Percentiles rank a stretch among this genome's conserved stretches.
Evolutionary conservation across 192 early-diverging fungal genomes (phyloP).

Genomic region (Funneliformis geosporum): DNA sequence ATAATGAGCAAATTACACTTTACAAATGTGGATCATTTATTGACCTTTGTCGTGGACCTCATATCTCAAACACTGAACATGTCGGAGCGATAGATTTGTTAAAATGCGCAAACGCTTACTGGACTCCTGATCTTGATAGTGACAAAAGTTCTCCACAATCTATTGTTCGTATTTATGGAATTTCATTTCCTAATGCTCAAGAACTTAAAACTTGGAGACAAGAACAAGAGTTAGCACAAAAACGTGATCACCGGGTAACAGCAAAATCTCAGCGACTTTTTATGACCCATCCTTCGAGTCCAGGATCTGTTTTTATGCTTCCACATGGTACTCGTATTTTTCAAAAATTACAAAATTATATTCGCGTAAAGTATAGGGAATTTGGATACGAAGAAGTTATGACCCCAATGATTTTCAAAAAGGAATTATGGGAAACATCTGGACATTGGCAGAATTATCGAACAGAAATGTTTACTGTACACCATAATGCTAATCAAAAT

Average conservation of each 20-base stretch:
- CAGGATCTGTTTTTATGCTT: constrained; percentile 75
- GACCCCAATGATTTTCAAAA: constrained; percentile 91
- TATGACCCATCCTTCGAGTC: constrained; percentile 67
- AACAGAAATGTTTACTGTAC: constrained; percentile 84
- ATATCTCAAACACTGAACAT: constrained; percentile 67
- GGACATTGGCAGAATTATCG: constrained; percentile 98
- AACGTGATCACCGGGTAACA: constrained; percentile 69
- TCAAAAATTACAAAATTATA: constrained; percentile 69
- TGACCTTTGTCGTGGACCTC: constrained; percentile 79
- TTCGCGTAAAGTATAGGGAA: constrained; percentile 72
- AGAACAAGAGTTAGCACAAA: constrained; percentile 53
- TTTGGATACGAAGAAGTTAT: constrained; percentile 88
- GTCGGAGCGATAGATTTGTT: constrained; percentile 57
- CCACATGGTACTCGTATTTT: constrained; percentile 83
- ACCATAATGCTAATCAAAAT: constrained; percentile 29
- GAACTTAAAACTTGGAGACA: constrained; percentile 35
- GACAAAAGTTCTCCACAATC: constrained; percentile 53
- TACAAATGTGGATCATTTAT: constrained; percentile 73
- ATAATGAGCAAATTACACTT: constrained; percentile 53
- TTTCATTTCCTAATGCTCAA: constrained; percentile 60
- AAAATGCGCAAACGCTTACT: constrained; percentile 64
- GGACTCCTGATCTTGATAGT: constrained; percentile 47
- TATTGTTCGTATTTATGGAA: constrained; percentile 69
- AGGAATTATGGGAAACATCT: constrained; percentile 87
- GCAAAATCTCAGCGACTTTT: constrained; percentile 72